phyloP scores from a whole-genome alignment of 2,329 filamentous ascomycete genomes.

The Fusarium sp. region DNA sequence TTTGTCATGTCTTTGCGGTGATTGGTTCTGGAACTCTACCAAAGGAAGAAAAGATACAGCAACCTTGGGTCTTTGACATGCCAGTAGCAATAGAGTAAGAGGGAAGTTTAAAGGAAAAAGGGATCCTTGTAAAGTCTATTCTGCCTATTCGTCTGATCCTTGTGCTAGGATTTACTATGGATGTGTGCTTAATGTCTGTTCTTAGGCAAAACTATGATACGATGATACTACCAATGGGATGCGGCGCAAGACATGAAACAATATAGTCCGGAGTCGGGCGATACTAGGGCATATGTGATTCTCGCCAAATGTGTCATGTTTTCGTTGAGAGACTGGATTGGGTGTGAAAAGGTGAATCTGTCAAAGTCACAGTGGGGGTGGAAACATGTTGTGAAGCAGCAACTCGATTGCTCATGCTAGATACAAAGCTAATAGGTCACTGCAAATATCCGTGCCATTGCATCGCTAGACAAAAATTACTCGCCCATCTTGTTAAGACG shows the following conservation, averaged over 20 bases:
- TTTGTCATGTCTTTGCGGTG: background rate
- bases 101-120: background rate
- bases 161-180: background rate
- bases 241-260: background rate
- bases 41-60: background rate
- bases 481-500: constrained; percentile 50
- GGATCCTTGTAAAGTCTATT: background rate
- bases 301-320: background rate
- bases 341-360: background rate
- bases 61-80: background rate
- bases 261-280: no score
- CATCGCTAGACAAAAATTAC: background rate
- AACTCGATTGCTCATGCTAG: background rate
- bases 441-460: background rate
- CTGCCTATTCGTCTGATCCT: background rate
- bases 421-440: no score
- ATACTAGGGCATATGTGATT: no score
- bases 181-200: background rate
- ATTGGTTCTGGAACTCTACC: background rate
- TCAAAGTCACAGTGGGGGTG: background rate
- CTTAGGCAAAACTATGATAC: background rate
- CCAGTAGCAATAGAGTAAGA: background rate
- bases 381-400: background rate
- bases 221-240: background rate
- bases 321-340: background rate